phyloP scores from a whole-genome alignment of 2,329 filamentous ascomycete species.

The Cadophora malorum region DNA sequence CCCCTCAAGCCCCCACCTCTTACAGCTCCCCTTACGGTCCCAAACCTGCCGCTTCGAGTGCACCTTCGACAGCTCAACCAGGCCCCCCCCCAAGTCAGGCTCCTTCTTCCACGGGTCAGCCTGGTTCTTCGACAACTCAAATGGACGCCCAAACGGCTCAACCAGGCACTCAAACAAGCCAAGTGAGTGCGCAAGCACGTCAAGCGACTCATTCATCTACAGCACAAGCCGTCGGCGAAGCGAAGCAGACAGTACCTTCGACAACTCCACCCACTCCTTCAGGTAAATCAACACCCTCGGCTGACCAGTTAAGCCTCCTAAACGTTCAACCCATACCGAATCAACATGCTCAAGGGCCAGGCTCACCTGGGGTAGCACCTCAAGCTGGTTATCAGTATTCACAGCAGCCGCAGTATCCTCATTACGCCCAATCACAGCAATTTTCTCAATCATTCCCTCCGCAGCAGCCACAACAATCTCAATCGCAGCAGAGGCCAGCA shows the following conservation, averaged over 20 bases:
- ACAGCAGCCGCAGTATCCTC: slow-evolving; percentile 12
- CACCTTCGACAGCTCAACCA: slow-evolving; percentile 21
- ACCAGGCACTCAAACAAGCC: background rate
- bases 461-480: slow-evolving; percentile 26
- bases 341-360: slow-evolving; percentile 13
- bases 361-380: background rate
- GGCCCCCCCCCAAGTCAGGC: background rate
- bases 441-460: slow-evolving; percentile 11
- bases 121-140: background rate
- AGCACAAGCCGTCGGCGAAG: background rate
- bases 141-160: background rate
- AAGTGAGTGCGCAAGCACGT: background rate
- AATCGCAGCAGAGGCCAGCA: background rate
- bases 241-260: background rate
- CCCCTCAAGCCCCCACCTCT: slow-evolving; percentile 29
- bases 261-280: background rate
- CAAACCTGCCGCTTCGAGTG: slow-evolving; percentile 37
- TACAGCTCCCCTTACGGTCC: slow-evolving; percentile 47
- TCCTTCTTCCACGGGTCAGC: slow-evolving; percentile 19
- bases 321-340: background rate
- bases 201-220: background rate
- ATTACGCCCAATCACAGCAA: slow-evolving; percentile 6
- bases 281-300: background rate
- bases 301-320: background rate
- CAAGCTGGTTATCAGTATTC: slow-evolving; percentile 11